These are phyloP conservation scores for Xylaria sp. DNA, from an alignment of 2,329 filamentous ascomycete genomes.

Conservation along the genomic window DNA sequence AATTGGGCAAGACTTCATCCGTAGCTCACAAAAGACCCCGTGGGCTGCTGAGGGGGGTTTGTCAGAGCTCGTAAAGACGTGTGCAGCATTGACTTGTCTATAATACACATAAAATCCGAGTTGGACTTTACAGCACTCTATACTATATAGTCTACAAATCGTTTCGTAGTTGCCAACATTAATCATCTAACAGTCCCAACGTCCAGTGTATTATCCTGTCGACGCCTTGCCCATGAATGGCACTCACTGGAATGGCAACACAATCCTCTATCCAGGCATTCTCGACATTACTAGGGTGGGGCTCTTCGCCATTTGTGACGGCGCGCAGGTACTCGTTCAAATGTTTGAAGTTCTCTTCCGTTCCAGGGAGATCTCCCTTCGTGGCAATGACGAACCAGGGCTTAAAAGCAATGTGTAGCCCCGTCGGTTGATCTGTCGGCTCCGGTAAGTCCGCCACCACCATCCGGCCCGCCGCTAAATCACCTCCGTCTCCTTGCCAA, in stretches of 20 bases:
- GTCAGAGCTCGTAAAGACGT: not conserved
- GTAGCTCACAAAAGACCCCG: not conserved
- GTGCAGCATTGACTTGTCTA: slow-evolving; percentile 1
- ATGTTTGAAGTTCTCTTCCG: slow-evolving; percentile 78
- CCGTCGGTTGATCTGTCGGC: slow-evolving; percentile 44
- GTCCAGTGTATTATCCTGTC: slow-evolving; percentile 79
- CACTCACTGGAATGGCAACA: slow-evolving; percentile 84
- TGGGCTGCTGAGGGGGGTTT: not conserved
- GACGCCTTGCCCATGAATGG: slow-evolving; percentile 86
- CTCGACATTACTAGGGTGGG: slow-evolving; percentile 77
- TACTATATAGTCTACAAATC: slow-evolving; percentile 12
- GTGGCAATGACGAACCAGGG: slow-evolving; percentile 97
- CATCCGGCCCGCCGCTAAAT: slow-evolving; percentile 37
- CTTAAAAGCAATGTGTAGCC: slow-evolving; percentile 87
- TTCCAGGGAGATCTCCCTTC: slow-evolving; percentile 85
- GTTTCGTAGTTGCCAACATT: slow-evolving; percentile 10
- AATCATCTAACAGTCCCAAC: slow-evolving; percentile 71
- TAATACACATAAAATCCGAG: slow-evolving; percentile 3
- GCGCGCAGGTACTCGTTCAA: slow-evolving; percentile 77
- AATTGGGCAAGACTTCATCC: slow-evolving; percentile 8
- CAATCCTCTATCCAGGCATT: slow-evolving; percentile 70
- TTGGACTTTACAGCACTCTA: not conserved
- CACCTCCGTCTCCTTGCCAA: slow-evolving; percentile 67
- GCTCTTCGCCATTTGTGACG: slow-evolving; percentile 69
- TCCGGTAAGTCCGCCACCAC: slow-evolving; percentile 46